Conservation (phyloP, 2,329 filamentous ascomycete species). For the Fusarium irregulare region DNA sequence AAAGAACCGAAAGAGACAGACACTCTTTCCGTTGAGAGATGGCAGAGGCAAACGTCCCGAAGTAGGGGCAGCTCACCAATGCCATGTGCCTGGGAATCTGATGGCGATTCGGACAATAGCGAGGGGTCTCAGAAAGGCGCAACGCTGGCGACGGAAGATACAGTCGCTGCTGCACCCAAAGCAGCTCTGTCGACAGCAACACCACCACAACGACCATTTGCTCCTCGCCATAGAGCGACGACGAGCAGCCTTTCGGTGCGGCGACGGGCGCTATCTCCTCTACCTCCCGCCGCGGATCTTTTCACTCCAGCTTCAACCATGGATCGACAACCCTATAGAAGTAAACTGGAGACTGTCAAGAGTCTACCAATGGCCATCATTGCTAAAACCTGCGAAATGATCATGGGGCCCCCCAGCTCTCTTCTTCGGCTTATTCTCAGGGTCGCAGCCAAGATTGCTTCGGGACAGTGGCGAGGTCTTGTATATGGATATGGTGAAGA, state of each 20-base stretch:
- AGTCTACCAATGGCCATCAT: constrained; percentile 67
- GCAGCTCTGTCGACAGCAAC: constrained; percentile 1
- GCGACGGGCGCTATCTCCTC: constrained; percentile 69
- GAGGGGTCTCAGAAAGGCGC: constrained; percentile 46
- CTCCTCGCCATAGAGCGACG: constrained; percentile 41
- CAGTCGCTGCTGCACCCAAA: not conserved
- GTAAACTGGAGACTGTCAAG: constrained; percentile 40
- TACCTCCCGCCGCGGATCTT: constrained; percentile 75
- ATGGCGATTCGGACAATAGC: constrained; percentile 35
- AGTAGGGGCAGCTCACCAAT: constrained; percentile 23
- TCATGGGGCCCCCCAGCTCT: constrained; percentile 83
- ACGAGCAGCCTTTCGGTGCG: constrained; percentile 45
- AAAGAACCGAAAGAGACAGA: constrained; percentile 8
- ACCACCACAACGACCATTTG: constrained; percentile 24
- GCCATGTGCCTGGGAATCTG: constrained; percentile 41
- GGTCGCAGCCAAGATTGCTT: constrained; percentile 80
- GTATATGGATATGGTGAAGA: constrained; percentile 65
- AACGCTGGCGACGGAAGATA: constrained; percentile 39
- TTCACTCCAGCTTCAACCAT: constrained; percentile 61
- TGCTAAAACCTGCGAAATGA: constrained; percentile 79
- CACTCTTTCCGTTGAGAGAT: not conserved
- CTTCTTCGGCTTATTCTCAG: constrained; percentile 82
- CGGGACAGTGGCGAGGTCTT: constrained; percentile 71
- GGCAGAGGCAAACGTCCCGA: constrained; percentile 12
- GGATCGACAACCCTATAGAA: constrained; percentile 41